Evolutionary conservation across 768 basidiomycete species (phyloP).

Genomic region (Tulasnella sp.): DNA sequence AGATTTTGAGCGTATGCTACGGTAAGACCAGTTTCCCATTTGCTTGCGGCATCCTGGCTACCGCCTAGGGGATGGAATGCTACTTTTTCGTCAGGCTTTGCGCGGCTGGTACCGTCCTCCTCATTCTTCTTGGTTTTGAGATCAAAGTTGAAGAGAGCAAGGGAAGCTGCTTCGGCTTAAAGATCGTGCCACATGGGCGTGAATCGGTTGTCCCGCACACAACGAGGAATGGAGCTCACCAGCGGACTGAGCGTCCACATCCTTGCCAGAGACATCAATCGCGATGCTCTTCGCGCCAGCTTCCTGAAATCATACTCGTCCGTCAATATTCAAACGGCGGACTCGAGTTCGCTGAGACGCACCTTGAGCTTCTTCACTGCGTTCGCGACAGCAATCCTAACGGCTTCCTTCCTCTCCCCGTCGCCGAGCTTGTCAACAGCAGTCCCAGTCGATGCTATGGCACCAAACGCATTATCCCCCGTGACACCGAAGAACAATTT

Average conservation of each 20-base stretch:
- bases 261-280: conserved; percentile 42
- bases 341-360: too few relatives aligned
- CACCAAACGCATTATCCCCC: conserved; percentile 14
- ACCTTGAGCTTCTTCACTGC: conserved; percentile 61
- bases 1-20: conserved; percentile 73
- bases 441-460: conserved; percentile 46
- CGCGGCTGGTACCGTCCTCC: conserved; percentile 34
- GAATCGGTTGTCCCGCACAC: not conserved
- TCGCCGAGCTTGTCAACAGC: conserved; percentile 31
- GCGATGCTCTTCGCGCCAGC: conserved; percentile 43
- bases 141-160: conserved; percentile 65
- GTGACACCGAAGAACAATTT: conserved; percentile 24
- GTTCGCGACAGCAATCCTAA: conserved; percentile 59
- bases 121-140: conserved; percentile 66
- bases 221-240: conserved; percentile 33
- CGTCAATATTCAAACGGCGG: too few relatives aligned
- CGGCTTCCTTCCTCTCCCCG: conserved; percentile 45
- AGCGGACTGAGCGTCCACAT: conserved; percentile 59
- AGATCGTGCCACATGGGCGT: conserved; percentile 10
- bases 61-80: conserved; percentile 34
- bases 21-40: conserved; percentile 61
- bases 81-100: conserved; percentile 28
- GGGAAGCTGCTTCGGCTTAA: conserved; percentile 63
- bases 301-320: conserved; percentile 26
- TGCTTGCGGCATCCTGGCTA: conserved; percentile 30